Evolutionary conservation across 2,329 filamentous ascomycete genomes (phyloP), one percentile per base, ranked within the genome.

Genomic region (Ceratocystis cacaofunesta): DNA sequence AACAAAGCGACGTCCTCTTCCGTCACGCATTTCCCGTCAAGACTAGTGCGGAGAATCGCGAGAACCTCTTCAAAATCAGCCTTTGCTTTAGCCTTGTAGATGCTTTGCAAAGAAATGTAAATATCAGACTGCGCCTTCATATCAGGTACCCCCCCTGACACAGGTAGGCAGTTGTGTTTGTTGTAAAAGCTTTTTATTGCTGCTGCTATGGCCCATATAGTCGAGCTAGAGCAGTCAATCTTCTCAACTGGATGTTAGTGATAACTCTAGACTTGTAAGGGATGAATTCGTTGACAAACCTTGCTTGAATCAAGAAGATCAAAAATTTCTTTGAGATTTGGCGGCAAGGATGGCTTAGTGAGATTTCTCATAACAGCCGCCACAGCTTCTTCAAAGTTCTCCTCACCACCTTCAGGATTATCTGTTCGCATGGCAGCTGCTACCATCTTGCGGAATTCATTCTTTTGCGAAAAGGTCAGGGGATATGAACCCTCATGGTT

Each of bases 81-180:
- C 43, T 88, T 85, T 55, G 94, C 91, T 75, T 96, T 95, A 25
- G 79, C 76, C 76, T 95, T 96, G 82, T 97, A 99, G 67, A 97
- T 84, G 70, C 89, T 92, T 73, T 97, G 94, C 12, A 99, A 81
- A 71, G 86, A 81, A 69, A 99, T 87, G 76, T 99, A 99, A 68
- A 95, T 88, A 65, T 81, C 84, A 2, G 92, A 96, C 72, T 92
- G 84, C 2, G 94, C 91, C 78, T 99, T 99, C 94, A 99, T 99
- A 74, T 99, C 94, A 1, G 95, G 94, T 1, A 99, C 79, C 2
- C 87, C 85, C 12, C 94, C 95, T 0, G 92, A 87, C 0, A 99
- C 79, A 17, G 94, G 94, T 4, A 99, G 80, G 32, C 86, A 81
- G 6, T 80, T 77, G 72, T 96, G 85, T 65, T 84, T 84, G 8